Evolutionary conservation across 1,139 yeast species (phyloP).

Genomic region (Starmera stellimalicola): DNA sequence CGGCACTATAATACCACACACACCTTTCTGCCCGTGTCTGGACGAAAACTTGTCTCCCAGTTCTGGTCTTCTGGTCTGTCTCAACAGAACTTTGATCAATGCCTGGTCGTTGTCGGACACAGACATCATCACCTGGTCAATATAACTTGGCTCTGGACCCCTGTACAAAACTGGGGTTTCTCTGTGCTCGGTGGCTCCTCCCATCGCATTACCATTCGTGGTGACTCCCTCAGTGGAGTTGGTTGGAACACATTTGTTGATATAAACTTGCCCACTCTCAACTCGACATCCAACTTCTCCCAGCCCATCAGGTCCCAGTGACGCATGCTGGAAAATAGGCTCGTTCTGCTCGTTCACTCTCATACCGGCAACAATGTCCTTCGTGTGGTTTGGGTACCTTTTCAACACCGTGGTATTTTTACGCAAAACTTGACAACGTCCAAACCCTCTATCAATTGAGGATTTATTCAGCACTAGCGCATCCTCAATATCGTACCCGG

Average conservation of each 20-base stretch:
- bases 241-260: constrained; percentile 86
- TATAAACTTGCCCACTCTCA: constrained; percentile 87
- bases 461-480: constrained; percentile 91
- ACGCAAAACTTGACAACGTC: constrained; percentile 95
- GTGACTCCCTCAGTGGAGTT: constrained; percentile 73
- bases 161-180: constrained; percentile 89
- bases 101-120: constrained; percentile 95
- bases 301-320: constrained; percentile 89
- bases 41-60: constrained; percentile 96
- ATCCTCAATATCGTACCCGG: constrained; percentile 99
- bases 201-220: constrained; percentile 23
- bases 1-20: constrained; percentile 93
- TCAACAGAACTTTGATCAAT: constrained; percentile 75
- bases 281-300: constrained; percentile 94
- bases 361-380: constrained; percentile 87
- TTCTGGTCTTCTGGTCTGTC: constrained; percentile 98
- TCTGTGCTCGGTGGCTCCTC: constrained; percentile 45
- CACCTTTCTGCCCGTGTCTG: constrained; percentile 98
- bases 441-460: constrained; percentile 93
- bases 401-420: constrained; percentile 85
- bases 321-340: constrained; percentile 78
- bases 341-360: constrained; percentile 72
- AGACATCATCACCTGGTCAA: constrained; percentile 97
- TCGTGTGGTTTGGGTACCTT: constrained; percentile 87
- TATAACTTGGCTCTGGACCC: constrained; percentile 92